Evolutionary conservation across 2,329 filamentous ascomycete genomes (phyloP).

Genomic region (Nothomitra cinnamomea): DNA sequence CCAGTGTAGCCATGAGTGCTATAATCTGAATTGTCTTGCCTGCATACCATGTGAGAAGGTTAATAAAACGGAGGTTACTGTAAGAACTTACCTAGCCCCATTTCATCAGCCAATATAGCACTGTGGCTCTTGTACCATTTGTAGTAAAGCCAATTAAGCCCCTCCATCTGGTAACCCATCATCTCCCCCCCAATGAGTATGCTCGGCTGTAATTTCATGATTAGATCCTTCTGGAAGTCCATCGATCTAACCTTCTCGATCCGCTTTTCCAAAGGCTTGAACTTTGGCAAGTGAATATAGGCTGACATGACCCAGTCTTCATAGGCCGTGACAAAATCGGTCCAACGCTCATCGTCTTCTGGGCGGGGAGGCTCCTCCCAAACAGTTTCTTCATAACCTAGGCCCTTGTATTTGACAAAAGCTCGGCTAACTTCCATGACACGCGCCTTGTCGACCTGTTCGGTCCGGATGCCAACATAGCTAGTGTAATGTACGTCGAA

Average conservation of each 20-base stretch:
- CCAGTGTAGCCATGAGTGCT: slow-evolving; percentile 57
- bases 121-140: slow-evolving; percentile 74
- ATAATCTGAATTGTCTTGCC: slow-evolving; percentile 86
- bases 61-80: too few relatives aligned
- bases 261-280: slow-evolving; percentile 43
- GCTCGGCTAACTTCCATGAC: slow-evolving; percentile 57
- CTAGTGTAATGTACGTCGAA: slow-evolving; percentile 55
- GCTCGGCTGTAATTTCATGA: slow-evolving; percentile 54
- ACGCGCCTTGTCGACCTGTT: slow-evolving; percentile 52
- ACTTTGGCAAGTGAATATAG: slow-evolving; percentile 46
- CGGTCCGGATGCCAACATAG: slow-evolving; percentile 30
- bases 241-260: slow-evolving; percentile 48
- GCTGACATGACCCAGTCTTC: slow-evolving; percentile 69
- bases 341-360: slow-evolving; percentile 51
- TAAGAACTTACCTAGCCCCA: slow-evolving; percentile 57
- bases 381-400: slow-evolving; percentile 77
- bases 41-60: background rate
- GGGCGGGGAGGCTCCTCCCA: slow-evolving; percentile 67
- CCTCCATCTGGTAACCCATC: slow-evolving; percentile 88
- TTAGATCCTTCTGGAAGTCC: slow-evolving; percentile 47
- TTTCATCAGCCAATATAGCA: slow-evolving; percentile 87
- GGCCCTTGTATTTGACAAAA: slow-evolving; percentile 80
- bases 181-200: slow-evolving; percentile 61
- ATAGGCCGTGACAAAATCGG: slow-evolving; percentile 68
- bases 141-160: slow-evolving; percentile 86